Evolutionary conservation across 345 rosid species (phyloP), one percentile per base, ranked within the genome.

Genomic region (Dipteronia dyeriana): DNA sequence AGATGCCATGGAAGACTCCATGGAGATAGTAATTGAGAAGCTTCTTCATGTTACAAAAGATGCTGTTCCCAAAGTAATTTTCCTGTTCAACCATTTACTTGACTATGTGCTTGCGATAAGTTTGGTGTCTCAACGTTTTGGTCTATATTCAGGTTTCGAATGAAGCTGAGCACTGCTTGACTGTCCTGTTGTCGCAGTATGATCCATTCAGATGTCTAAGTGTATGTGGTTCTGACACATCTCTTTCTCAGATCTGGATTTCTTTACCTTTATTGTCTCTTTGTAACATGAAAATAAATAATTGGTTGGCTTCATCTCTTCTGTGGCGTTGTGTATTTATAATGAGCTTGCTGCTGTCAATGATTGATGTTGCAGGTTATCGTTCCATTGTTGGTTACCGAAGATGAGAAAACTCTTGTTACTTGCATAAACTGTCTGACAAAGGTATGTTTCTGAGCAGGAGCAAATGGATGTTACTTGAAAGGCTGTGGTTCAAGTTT

Each of bases 121-220:
- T 75, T 76, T 59, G n/a, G 25, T 25, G 74, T 76, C 77, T 81
- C 3, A 77, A 61, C 9, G 17, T 54, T 76, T 65, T 73, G 34
- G 34, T 75, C 29, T 66, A 10, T 78, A 38, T 74, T 69, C 85
- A 96, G 99, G 92, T 94, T 74, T 89, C 97, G 68, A 91, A 74
- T 82, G 95, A 94, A 86, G 95, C 95, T 77, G 99, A 96, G 83
- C 94, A 87, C 83, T 92, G 97, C 84, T 87, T 96, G 86, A 92
- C 88, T 56, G 72, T 87, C 2, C 86, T 94, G 67, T 81, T 96
- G 84, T 88, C 94, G 49, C 91, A 91, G 64, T 94, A 90, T 82
- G 99, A 96, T 75, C 97, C 97, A 72, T 92, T 92, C 88, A 91
- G 99, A 92, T 91, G 97, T 88, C 88, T 96, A 80, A 96, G 97